A percentile compares a stretch with the other conserved stretches of the same genome.
Conservation (phyloP, 192 early-diverging fungal species). For the Rhizophagus sp. region DNA sequence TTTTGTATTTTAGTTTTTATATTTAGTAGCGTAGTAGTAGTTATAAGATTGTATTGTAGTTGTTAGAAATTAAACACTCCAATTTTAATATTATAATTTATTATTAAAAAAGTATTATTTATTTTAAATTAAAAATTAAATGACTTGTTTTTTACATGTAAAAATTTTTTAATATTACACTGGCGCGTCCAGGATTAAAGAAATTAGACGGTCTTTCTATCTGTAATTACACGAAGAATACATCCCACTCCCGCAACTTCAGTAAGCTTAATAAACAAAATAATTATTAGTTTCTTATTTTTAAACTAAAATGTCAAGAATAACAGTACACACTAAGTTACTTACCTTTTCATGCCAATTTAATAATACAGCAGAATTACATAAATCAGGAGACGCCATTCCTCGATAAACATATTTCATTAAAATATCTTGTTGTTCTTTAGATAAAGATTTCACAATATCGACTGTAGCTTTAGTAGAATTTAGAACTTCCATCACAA, state of each 20-base stretch:
- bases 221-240: slow-evolving; percentile 68
- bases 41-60: too few relatives aligned
- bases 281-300: neutral
- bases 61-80: too few relatives aligned
- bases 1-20: too few relatives aligned
- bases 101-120: too few relatives aligned
- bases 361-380: slow-evolving; percentile 81
- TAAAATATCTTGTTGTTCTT: slow-evolving; percentile 72
- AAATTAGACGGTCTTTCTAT: too few relatives aligned
- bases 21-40: too few relatives aligned
- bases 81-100: too few relatives aligned
- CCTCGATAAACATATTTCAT: slow-evolving; percentile 50
- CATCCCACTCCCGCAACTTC: slow-evolving; percentile 86
- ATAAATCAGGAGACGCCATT: slow-evolving; percentile 80
- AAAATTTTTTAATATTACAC: too few relatives aligned
- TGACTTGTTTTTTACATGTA: too few relatives aligned
- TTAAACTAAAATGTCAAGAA: too few relatives aligned
- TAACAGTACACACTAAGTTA: neutral
- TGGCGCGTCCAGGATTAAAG: too few relatives aligned
- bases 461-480: slow-evolving; percentile 62
- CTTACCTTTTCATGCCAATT: slow-evolving; percentile 93
- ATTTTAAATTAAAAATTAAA: too few relatives aligned
- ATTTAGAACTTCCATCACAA: slow-evolving; percentile 80
- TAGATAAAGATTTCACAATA: slow-evolving; percentile 59
- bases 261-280: slow-evolving; percentile 54